phyloP scores from a whole-genome alignment of 495 filamentous ascomycete species.

The Cairneyella variabilis region DNA sequence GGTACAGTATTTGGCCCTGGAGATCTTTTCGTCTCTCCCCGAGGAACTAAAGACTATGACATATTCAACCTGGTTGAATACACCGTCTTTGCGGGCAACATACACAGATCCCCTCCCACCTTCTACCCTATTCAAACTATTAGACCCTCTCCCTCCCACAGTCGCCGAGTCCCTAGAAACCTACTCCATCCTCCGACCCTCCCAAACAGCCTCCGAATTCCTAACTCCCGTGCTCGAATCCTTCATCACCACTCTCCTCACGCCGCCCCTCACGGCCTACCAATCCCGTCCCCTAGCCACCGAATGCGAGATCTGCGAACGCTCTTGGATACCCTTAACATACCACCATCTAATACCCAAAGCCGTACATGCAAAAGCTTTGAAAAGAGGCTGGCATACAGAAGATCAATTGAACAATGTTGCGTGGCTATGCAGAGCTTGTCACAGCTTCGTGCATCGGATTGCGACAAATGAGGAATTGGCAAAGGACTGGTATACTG shows the following conservation, averaged over 20 bases:
- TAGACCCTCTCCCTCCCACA: slow-evolving; percentile 58
- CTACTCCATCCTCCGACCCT: slow-evolving; percentile 29
- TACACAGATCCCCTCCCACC: slow-evolving; percentile 49
- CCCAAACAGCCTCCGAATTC: slow-evolving; percentile 45
- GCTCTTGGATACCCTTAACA: slow-evolving; percentile 70
- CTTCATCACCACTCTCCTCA: slow-evolving; percentile 51
- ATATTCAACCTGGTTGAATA: slow-evolving; percentile 50
- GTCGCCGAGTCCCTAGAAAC: slow-evolving; percentile 37
- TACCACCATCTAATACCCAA: slow-evolving; percentile 86
- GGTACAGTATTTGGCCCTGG: slow-evolving; percentile 71
- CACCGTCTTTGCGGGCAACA: slow-evolving; percentile 38
- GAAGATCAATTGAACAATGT: slow-evolving; percentile 73
- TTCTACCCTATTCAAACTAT: slow-evolving; percentile 39
- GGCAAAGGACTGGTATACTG: slow-evolving; percentile 67
- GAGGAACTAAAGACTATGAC: slow-evolving; percentile 53
- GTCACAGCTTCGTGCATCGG: slow-evolving; percentile 80
- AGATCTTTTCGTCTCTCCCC: slow-evolving; percentile 65
- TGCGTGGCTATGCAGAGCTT: slow-evolving; percentile 86
- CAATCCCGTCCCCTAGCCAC: slow-evolving; percentile 42
- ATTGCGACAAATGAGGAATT: slow-evolving; percentile 76
- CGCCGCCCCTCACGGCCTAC: slow-evolving; percentile 57
- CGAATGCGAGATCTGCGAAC: slow-evolving; percentile 79
- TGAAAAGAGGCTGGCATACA: slow-evolving; percentile 78
- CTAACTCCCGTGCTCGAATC: slow-evolving; percentile 55
- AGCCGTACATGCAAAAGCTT: slow-evolving; percentile 69